Evolutionary conservation across 2,329 filamentous ascomycete genomes (phyloP), one percentile per base, ranked within the genome.

Genomic region (Trichoderma afroharzianum): DNA sequence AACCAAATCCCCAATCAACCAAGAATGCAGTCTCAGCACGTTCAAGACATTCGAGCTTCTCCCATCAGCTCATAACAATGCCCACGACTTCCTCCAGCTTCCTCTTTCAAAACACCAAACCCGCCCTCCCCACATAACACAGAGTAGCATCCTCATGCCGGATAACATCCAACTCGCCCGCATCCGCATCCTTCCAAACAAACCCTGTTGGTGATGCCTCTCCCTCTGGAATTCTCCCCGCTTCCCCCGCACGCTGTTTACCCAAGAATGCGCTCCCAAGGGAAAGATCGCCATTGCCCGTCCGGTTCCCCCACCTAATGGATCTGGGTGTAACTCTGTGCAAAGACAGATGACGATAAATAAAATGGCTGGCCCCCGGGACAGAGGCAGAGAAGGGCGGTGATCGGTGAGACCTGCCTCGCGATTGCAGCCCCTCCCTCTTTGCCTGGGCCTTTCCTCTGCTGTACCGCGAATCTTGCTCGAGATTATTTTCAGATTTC

Each of bases 171-270:
- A 68, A 61, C 28, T 47, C 66, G 39, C 66, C 66, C 39, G 39
- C 39, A 43, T 43, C 15, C 4, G 21, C 14, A 36, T 39, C 55
- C n/a, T 26, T 61, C 36, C 32, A 57, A 67, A 36, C 28, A 43
- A n/a, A 30, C 24, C 36, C 43, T 30, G 66, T 68, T 61, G 55
- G 66, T 47, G 57, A 68, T 68, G 55, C 39, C 39, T 50, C 57
- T 50, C 55, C 24, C 57, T 18, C 14, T 58, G 59, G 33, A 32
- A 26, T 50, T 59, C 50, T 39, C 55, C 69, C 69, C 69, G 62
- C 33, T 66, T 71, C 64, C 70, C 69, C 70, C 70, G 70, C 70
- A 71, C 63, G 57, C 55, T 58, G 57, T 68, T 58, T n/a, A 39
- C 43, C 63, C 39, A 71, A 43, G 43, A 55, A 71, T 57, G 63